Evolutionary conservation across 2,329 filamentous ascomycete genomes (phyloP).

Genomic region (Aquanectria penicillioides): DNA sequence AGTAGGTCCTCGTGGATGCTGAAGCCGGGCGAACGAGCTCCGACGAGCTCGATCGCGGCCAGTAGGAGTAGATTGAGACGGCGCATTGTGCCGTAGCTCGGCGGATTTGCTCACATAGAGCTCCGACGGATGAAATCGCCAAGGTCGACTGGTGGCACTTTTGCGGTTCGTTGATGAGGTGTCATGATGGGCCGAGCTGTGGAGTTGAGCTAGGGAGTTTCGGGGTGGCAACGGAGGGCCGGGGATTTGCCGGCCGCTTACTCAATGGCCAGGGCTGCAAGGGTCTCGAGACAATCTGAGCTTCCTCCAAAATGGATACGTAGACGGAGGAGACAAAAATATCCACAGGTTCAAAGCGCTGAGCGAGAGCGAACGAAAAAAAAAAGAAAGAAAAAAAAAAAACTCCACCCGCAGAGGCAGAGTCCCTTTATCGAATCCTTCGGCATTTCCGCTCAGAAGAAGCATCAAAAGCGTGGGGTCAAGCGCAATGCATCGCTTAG

Average conservation of each 20-base stretch:
- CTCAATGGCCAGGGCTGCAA: too few species aligned
- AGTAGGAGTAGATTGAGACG: constrained; percentile 57
- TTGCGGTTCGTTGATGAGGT: constrained; percentile 40
- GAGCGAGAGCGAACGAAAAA: too few species aligned
- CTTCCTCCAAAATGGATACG: constrained; percentile 3
- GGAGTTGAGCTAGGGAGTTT: constrained; percentile 33
- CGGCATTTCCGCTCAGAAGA: too few species aligned
- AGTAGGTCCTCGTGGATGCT: constrained; percentile 90
- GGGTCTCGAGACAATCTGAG: neutral
- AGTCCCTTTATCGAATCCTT: too few species aligned
- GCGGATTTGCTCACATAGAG: constrained; percentile 42
- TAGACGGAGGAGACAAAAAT: too few species aligned
- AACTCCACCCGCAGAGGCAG: too few species aligned
- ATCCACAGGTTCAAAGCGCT: constrained; percentile 2
- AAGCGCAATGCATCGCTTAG: too few species aligned
- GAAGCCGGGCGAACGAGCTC: constrained; percentile 68
- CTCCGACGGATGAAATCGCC: constrained; percentile 21
- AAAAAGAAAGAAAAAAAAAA: too few species aligned
- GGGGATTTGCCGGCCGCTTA: constrained; percentile 37
- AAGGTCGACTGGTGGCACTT: constrained; percentile 26
- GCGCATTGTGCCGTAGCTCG: constrained; percentile 58
- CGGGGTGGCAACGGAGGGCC: constrained; percentile 16
- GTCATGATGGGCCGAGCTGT: constrained; percentile 42
- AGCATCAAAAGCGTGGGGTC: too few species aligned
- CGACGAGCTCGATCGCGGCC: constrained; percentile 55